Conservation (phyloP, 257 asterid genomes). For the Ilex aquifolium region DNA sequence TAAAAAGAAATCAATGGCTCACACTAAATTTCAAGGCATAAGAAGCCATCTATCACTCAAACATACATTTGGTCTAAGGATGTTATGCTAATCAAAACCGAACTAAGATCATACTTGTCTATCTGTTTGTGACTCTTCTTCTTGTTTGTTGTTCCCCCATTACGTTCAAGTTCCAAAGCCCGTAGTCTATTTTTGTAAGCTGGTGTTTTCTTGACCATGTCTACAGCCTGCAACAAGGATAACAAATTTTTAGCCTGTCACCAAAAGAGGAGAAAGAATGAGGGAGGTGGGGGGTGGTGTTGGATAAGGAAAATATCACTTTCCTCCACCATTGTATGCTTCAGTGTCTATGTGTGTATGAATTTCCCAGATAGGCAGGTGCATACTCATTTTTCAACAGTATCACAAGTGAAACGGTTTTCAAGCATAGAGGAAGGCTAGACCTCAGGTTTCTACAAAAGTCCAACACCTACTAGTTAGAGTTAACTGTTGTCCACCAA, state of each 20-base stretch:
- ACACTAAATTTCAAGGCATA: background rate
- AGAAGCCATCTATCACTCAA: background rate
- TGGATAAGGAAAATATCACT: too few relatives aligned
- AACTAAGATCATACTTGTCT: constrained; percentile 49
- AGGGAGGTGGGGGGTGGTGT: background rate
- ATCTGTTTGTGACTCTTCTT: constrained; percentile 74
- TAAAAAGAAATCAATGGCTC: background rate
- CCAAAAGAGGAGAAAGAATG: constrained; percentile 16
- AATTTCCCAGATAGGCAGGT: too few relatives aligned
- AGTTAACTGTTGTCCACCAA: too few relatives aligned
- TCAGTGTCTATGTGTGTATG: too few relatives aligned
- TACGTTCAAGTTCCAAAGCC: constrained; percentile 90
- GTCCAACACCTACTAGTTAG: too few relatives aligned
- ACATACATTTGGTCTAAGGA: too few relatives aligned
- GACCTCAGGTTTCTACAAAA: too few relatives aligned
- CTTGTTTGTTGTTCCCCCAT: constrained; percentile 72
- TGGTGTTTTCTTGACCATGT: constrained; percentile 94
- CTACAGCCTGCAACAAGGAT: constrained; percentile 64
- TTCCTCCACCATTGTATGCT: too few relatives aligned
- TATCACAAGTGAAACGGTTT: too few relatives aligned
- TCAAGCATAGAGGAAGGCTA: too few relatives aligned
- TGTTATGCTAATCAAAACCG: background rate
- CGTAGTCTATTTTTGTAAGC: constrained; percentile 90
- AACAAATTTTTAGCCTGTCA: constrained; percentile 3
- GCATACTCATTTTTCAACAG: too few relatives aligned